Base-by-base conservation (phyloP, 2,329 filamentous ascomycete species). In the Aureobasidium subglaciale region DNA sequence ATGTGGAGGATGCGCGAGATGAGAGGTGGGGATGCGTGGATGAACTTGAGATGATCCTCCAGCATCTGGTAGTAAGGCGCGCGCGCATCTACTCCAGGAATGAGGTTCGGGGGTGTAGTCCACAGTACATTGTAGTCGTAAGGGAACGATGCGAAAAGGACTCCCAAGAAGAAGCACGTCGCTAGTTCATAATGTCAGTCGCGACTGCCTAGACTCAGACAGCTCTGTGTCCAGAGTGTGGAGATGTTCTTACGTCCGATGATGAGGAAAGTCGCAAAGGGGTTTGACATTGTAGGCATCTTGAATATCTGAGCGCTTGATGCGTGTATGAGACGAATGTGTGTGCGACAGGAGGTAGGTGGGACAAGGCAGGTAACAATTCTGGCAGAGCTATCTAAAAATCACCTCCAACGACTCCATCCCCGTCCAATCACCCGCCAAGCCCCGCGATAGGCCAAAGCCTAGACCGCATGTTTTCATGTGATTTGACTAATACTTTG, bases 221-320 rank as follows among this genome's bases (percentile, higher is more conserved):
- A 34, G 37, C 9, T 20, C 30, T 52, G 5, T 40, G 8, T 37
- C 49, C 25, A 50, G 13, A 20, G n/a, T 11, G 40, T 13, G 43
- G n/a, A 24, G 49, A 27, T 56, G 34, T 50, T 83, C 89, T 70
- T 81, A 96, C 92, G 90, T 62, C 90, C 91, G 63, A 97, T 86
- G 69, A 99, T 96, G 73, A 99, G 86, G 70, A 96, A 96, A 43
- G 93, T 96, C 72, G 91, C 90, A 71, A 99, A 99, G 48, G 90
- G 68, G 25, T 66, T 62, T 53, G 58, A 62, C 18, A 41, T 40
- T 18, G 24, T 18, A 30, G 48, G 34, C 56, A 57, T 57, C 57
- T 45, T 66, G 53, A 24, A 20, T 24, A 37, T 22, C 13, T 38
- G 24, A 6, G 30, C 29, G 20, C 32, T 25, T 22, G 25, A 15